These are phyloP conservation scores for Drosera spatulata DNA, from an alignment of 179 eudicot genomes.

Conservation along the genomic window DNA sequence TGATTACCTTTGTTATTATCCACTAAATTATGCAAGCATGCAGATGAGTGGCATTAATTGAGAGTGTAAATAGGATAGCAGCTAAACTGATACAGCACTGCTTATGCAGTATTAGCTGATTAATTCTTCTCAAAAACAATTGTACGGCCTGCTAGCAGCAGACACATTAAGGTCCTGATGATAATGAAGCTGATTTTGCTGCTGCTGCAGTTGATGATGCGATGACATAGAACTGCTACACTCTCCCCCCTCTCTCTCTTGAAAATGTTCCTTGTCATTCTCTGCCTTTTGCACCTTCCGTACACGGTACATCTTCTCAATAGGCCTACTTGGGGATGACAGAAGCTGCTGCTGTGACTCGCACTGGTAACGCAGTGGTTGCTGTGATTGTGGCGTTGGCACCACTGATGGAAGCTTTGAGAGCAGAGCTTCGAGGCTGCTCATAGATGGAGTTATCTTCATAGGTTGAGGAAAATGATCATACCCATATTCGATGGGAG, in stretches of 20 bases:
- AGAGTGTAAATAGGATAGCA: neutral
- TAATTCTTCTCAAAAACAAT: neutral
- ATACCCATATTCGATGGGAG: conserved; percentile 19
- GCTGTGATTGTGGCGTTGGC: conserved; percentile 10
- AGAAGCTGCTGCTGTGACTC: conserved; percentile 9
- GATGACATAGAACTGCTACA: conserved; percentile 39
- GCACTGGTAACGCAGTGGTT: neutral
- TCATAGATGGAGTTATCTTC: conserved; percentile 42
- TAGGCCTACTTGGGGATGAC: neutral
- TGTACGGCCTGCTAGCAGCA: conserved; percentile 1
- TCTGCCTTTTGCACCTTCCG: conserved; percentile 55
- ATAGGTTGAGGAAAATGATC: conserved; percentile 9
- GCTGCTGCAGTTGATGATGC: conserved; percentile 17
- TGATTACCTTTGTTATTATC: too few relatives aligned
- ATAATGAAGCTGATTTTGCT: conserved; percentile 10
- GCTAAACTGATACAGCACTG: neutral
- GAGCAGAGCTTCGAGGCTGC: conserved; percentile 31
- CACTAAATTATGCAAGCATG: too few relatives aligned
- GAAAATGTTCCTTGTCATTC: conserved; percentile 3
- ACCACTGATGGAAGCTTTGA: conserved; percentile 40
- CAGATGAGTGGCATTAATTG: too few relatives aligned
- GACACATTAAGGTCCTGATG: conserved; percentile 45
- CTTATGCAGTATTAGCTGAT: neutral
- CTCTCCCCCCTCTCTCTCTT: conserved; percentile 20
- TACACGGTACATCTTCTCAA: conserved; percentile 16